A percentile compares a stretch with the other conserved stretches of the same genome.
Evolutionary conservation across 306 rosid species (phyloP).

Genomic region (Begonia loranthoides): DNA sequence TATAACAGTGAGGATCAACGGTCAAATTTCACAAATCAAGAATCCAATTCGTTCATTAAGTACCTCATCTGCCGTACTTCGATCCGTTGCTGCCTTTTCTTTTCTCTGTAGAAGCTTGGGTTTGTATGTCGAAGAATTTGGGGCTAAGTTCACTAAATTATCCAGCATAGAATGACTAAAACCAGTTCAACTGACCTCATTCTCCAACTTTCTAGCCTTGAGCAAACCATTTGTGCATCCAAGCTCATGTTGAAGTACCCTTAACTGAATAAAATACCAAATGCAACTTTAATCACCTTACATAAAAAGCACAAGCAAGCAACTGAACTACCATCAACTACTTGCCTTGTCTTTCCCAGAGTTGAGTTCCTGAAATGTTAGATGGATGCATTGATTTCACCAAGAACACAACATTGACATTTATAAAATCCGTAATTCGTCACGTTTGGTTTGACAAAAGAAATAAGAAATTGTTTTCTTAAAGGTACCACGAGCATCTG

Average conservation of each 20-base stretch:
- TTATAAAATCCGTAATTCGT: background rate
- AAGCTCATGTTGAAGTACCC: constrained; percentile 55
- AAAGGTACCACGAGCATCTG: constrained; percentile 51
- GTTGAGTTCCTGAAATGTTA: constrained; percentile 54
- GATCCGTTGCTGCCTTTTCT: constrained; percentile 14
- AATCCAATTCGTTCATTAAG: background rate
- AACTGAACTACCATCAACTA: background rate
- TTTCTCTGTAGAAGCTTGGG: constrained; percentile 21
- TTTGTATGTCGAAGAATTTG: constrained; percentile 1
- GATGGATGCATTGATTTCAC: constrained; percentile 7
- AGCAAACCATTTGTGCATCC: constrained; percentile 65
- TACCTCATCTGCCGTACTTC: constrained; percentile 26
- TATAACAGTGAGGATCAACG: constrained; percentile 4
- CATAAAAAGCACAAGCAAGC: background rate
- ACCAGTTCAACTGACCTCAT: constrained; percentile 34
- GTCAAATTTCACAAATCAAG: constrained; percentile 3
- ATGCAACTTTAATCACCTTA: background rate
- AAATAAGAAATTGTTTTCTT: background rate
- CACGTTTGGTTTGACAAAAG: background rate
- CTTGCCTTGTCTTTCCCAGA: constrained; percentile 67
- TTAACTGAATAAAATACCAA: constrained; percentile 30
- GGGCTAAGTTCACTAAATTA: background rate
- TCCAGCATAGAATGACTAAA: background rate
- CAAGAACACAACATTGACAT: constrained; percentile 1
- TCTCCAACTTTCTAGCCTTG: constrained; percentile 26